Percentiles rank a stretch among this genome's conserved stretches.
These are phyloP conservation scores for Ceriops tagal DNA, from an alignment of 345 rosid genomes.

Conservation along the genomic window DNA sequence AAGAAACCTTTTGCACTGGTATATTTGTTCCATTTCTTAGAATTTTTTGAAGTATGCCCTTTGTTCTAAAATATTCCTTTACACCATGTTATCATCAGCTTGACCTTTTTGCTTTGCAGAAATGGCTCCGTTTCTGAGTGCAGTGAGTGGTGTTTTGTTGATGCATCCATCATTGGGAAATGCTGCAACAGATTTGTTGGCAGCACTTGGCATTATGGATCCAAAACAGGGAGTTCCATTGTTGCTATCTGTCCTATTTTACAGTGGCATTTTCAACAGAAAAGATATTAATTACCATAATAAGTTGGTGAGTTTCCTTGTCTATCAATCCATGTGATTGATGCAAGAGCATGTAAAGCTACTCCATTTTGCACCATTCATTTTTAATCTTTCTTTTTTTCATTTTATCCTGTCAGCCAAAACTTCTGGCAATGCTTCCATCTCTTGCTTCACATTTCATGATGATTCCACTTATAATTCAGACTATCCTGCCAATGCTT, in stretches of 20 bases:
- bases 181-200: slow-evolving; percentile 56
- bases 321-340: slow-evolving; percentile 12
- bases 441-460: slow-evolving; percentile 74
- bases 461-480: slow-evolving; percentile 84
- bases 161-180: slow-evolving; percentile 58
- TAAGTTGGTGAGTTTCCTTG: slow-evolving; percentile 53
- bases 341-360: slow-evolving; percentile 9
- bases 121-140: slow-evolving; percentile 60
- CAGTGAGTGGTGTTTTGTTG: slow-evolving; percentile 62
- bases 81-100: slow-evolving; percentile 4
- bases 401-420: slow-evolving; percentile 46
- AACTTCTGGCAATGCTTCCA: slow-evolving; percentile 79
- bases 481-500: slow-evolving; percentile 79
- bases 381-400: slow-evolving; percentile 8
- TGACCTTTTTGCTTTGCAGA: slow-evolving; percentile 29
- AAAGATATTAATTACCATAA: slow-evolving; percentile 37
- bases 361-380: slow-evolving; percentile 15
- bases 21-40: neutral
- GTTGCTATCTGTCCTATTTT: slow-evolving; percentile 68
- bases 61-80: neutral
- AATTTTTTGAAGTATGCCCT: neutral
- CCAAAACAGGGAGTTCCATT: slow-evolving; percentile 72
- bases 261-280: slow-evolving; percentile 62
- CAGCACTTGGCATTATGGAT: slow-evolving; percentile 55
- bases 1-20: slow-evolving; percentile 38